These are phyloP conservation scores for Penicillium nucicola DNA, from an alignment of 495 filamentous ascomycete genomes.

Conservation along the genomic window DNA sequence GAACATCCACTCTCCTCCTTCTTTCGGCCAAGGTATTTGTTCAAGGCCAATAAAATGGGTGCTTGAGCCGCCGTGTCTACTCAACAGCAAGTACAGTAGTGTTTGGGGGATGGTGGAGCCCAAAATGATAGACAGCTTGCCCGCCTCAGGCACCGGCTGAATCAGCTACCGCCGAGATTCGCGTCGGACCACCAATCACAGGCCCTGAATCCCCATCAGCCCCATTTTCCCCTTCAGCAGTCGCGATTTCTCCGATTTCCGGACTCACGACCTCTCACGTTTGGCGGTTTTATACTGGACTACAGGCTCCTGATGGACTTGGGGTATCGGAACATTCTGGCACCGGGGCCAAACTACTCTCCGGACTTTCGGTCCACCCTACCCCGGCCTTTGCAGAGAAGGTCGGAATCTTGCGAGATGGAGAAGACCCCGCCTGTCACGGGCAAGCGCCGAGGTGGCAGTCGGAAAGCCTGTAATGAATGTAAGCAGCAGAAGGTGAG, in stretches of 20 bases:
- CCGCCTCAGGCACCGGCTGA: conserved; percentile 16
- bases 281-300: conserved; percentile 35
- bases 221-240: conserved; percentile 4
- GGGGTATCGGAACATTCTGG: conserved; percentile 38
- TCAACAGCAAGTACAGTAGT: no score
- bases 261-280: conserved; percentile 22
- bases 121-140: not conserved
- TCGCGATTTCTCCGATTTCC: conserved; percentile 45
- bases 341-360: conserved; percentile 33
- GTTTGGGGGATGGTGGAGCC: no score
- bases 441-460: conserved; percentile 46
- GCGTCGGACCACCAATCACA: conserved; percentile 7
- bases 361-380: conserved; percentile 43
- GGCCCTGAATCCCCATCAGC: not conserved
- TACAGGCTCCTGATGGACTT: conserved; percentile 39
- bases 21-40: no score
- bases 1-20: no score
- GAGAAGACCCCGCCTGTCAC: conserved; percentile 44
- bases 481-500: conserved; percentile 51
- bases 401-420: conserved; percentile 37
- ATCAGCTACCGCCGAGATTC: conserved; percentile 33
- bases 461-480: conserved; percentile 48
- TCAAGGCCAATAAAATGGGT: no score
- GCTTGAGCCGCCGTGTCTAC: no score
- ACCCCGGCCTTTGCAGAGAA: conserved; percentile 34